Evolutionary conservation across 148 eudicot species (phyloP), one percentile per base, ranked within the genome.

Genomic region (Rhododendron simsii): DNA sequence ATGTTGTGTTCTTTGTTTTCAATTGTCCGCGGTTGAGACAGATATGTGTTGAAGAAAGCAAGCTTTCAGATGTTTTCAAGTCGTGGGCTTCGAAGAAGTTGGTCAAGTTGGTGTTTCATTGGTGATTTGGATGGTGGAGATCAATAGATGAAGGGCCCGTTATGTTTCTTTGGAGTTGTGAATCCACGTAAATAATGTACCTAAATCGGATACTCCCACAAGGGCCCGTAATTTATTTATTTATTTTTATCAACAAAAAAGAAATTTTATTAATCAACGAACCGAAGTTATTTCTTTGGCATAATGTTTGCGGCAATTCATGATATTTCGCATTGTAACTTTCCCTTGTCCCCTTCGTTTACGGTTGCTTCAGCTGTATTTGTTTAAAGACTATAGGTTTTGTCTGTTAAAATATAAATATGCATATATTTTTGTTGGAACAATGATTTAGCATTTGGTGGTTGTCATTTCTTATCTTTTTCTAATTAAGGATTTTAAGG

Each of bases 21-120:
- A 86, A 87, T 77, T 83, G 79, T 44, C 75, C 65, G 5, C 35
- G 67, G 41, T 78, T 93, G 91, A 92, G 87, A 44, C 47, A 55
- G 84, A 30, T 93, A 45, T 33, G 59, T 30, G 91, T 93, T 37
- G 95, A 93, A 83, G 81, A 88, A 35, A 45, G 83, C 61, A 93
- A 93, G 76, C 9, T 93, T 6, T 89, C 93, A 13, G 88, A 87
- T 77, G 87, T 28, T 86, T 91, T 91, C 2, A 87, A 80, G 81
- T 82, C 12, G 11, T 47, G 50, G 50, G 50, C 50, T 9, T 47
- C 11, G 11, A 47, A 47, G 12, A 47, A 47, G 50, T 47, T 47
- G 50, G 50, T 47, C 50, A 12, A 47, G 50, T 47, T 47, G 50
- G 50, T 47, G 50, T 47, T 9, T 9, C 50, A 2, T 47, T 47